phyloP scores from a whole-genome alignment of 306 rosid species.

The Prunus fruticosa region DNA sequence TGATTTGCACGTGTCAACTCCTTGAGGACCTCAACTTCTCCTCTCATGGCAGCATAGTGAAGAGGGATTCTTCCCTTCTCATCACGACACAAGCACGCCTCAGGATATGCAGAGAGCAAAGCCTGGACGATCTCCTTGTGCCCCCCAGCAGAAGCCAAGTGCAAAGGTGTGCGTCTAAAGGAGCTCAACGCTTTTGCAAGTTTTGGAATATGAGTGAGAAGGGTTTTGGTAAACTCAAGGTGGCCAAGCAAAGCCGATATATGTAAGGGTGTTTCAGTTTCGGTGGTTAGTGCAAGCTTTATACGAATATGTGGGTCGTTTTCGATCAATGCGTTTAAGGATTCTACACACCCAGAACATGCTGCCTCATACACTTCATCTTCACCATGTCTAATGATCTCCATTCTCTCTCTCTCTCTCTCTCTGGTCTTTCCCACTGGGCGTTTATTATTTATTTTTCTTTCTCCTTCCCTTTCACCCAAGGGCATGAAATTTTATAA shows the following conservation, averaged over 20 bases:
- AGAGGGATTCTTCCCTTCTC: constrained; percentile 13
- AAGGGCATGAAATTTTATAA: no score
- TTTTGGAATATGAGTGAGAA: neutral
- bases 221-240: neutral
- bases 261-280: constrained; percentile 19
- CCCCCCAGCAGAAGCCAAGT: constrained; percentile 15
- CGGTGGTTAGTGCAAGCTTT: neutral
- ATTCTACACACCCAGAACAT: neutral
- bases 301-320: neutral
- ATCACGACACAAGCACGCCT: neutral
- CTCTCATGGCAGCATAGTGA: constrained; percentile 2
- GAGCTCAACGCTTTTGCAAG: constrained; percentile 5
- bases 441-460: no score
- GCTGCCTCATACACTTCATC: constrained; percentile 6
- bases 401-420: neutral
- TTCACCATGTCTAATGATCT: neutral
- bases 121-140: constrained; percentile 8
- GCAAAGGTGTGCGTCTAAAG: neutral
- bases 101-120: neutral
- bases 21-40: neutral
- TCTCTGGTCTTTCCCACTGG: no score
- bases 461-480: no score
- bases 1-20: neutral
- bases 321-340: neutral
- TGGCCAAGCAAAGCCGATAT: constrained; percentile 12